These are phyloP conservation scores for Ochromonas danica DNA, from an alignment of 108 stramenopile genomes.

Conservation along the genomic window DNA sequence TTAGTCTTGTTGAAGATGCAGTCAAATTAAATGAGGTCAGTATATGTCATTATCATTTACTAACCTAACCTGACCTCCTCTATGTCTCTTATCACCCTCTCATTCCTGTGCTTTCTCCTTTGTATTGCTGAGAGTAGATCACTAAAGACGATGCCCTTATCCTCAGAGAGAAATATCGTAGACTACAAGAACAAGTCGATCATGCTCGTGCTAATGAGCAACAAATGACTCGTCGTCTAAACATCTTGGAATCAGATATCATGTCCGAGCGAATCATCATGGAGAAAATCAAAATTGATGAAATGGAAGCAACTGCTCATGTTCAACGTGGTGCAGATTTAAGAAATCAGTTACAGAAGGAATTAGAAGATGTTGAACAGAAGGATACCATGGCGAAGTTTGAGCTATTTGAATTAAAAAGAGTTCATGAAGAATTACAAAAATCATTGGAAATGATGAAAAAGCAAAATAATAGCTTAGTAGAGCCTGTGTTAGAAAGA, in stretches of 20 bases:
- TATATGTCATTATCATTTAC: not conserved
- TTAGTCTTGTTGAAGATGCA: conserved; percentile 5
- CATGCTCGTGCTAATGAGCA: not conserved
- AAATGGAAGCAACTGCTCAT: not conserved
- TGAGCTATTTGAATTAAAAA: conserved; percentile 37
- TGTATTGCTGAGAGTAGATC: too few species aligned
- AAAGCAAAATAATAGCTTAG: conserved; percentile 52
- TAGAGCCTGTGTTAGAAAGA: conserved; percentile 48
- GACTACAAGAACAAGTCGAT: not conserved
- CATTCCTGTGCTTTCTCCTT: too few species aligned
- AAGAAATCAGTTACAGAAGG: conserved; percentile 7
- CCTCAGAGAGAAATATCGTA: not conserved
- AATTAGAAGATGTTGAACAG: conserved; percentile 47
- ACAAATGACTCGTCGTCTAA: not conserved
- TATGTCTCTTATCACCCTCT: too few species aligned
- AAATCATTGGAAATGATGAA: conserved; percentile 40
- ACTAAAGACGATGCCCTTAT: conserved; percentile 4
- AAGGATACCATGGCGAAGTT: conserved; percentile 39
- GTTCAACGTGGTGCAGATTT: conserved; percentile 25
- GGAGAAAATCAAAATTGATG: conserved; percentile 43
- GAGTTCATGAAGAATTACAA: conserved; percentile 32
- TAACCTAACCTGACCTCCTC: too few species aligned
- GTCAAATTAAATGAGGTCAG: conserved; percentile 2
- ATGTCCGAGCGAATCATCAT: conserved; percentile 55
- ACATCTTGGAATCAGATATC: conserved; percentile 33